A percentile compares a stretch with the other conserved stretches of the same genome.
phyloP scores from a whole-genome alignment of 352 stramenopile species.

The Globisporangium spiculum region DNA sequence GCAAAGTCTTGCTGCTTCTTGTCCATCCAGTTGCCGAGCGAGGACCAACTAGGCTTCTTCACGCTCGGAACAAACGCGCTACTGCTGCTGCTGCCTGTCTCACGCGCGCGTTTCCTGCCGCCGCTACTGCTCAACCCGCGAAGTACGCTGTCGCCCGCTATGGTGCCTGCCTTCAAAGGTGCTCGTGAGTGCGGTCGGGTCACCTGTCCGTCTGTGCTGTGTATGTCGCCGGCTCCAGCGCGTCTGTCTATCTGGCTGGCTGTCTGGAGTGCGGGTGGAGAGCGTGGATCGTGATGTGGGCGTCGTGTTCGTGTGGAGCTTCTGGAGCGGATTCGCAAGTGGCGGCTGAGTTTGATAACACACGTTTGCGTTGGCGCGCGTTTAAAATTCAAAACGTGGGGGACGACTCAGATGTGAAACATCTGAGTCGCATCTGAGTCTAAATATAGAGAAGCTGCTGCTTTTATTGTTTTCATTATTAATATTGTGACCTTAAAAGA shows the following conservation, averaged over 20 bases:
- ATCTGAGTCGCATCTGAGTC: too few species aligned
- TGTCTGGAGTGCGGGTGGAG: background rate
- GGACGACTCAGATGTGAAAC: background rate
- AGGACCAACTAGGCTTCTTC: conserved; percentile 22
- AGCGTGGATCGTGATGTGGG: background rate
- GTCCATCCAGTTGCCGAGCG: conserved; percentile 7
- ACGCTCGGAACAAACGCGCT: conserved; percentile 21
- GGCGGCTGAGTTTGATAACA: background rate
- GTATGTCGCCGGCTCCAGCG: background rate
- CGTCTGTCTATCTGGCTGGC: background rate
- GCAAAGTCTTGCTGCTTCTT: conserved; percentile 4
- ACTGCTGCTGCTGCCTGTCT: conserved; percentile 20
- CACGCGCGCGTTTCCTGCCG: conserved; percentile 33
- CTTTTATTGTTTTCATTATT: too few species aligned
- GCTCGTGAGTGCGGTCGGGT: background rate
- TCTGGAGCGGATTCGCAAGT: conserved; percentile 10
- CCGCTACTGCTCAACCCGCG: conserved; percentile 11
- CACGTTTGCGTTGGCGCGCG: background rate
- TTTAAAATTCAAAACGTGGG: conserved; percentile 16
- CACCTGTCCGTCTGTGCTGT: background rate
- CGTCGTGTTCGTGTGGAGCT: background rate
- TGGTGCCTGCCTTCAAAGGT: conserved; percentile 7
- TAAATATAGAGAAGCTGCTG: too few species aligned
- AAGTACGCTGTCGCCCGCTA: conserved; percentile 11
- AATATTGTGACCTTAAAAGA: too few species aligned